These are phyloP conservation scores for Macrocybe gigantea DNA, from an alignment of 768 basidiomycete genomes.

Conservation along the genomic window DNA sequence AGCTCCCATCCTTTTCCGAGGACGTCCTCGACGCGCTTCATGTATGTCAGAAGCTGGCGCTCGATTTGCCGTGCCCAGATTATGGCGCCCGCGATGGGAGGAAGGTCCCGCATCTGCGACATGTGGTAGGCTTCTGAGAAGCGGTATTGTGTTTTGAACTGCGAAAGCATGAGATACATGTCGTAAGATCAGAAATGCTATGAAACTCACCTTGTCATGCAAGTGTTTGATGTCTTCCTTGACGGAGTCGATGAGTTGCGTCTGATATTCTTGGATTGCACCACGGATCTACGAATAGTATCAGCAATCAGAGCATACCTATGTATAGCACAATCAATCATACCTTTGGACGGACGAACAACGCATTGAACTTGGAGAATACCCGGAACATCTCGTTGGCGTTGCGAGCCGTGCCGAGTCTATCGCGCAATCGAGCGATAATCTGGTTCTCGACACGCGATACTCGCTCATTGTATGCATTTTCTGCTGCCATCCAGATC, in stretches of 20 bases:
- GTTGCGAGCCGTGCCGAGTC: constrained; percentile 91
- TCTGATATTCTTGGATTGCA: constrained; percentile 99
- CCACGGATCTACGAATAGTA: constrained; percentile 69
- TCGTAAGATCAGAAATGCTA: background rate
- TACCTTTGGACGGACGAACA: constrained; percentile 95
- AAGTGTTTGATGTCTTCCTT: constrained; percentile 96
- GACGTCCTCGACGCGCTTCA: constrained; percentile 99
- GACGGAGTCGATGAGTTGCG: constrained; percentile 96
- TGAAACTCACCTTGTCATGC: constrained; percentile 71
- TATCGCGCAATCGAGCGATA: constrained; percentile 86
- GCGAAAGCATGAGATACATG: background rate
- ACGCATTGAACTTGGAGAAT: constrained; percentile 96
- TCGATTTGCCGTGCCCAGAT: constrained; percentile 99
- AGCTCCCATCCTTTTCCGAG: constrained; percentile 98
- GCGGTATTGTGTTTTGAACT: constrained; percentile 97
- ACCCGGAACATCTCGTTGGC: constrained; percentile 99
- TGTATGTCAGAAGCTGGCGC: constrained; percentile 90
- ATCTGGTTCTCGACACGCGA: constrained; percentile 98
- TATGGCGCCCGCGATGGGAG: constrained; percentile 96
- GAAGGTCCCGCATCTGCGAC: constrained; percentile 97
- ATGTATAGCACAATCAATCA: constrained; percentile 6
- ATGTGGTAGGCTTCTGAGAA: constrained; percentile 95
- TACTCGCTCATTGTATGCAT: constrained; percentile 96
- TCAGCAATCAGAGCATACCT: background rate
- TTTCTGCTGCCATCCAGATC: constrained; percentile 96